Conservation (phyloP, 345 rosid species). For the Bretschneidera sinensis region DNA sequence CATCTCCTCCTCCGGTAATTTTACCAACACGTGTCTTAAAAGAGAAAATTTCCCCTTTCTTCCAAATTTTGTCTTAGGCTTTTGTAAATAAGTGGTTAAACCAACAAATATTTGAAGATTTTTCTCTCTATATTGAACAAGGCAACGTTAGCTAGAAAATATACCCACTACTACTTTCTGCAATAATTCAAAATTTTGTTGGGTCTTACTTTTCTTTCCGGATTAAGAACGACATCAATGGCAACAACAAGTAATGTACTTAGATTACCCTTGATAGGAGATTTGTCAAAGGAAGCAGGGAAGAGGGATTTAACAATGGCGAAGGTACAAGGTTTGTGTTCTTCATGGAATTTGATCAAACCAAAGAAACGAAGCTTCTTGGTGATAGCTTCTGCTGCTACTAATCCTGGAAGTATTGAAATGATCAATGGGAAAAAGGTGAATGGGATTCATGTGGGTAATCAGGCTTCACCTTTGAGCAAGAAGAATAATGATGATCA, state of each 20-base stretch:
- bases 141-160: conserved; percentile 3
- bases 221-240: conserved; percentile 17
- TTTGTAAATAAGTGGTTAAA: conserved; percentile 16
- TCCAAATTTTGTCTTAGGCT: not conserved
- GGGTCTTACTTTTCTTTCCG: too few relatives aligned
- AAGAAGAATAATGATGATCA: conserved; percentile 8
- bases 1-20: conserved; percentile 6
- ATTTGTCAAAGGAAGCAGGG: not conserved
- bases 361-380: not conserved
- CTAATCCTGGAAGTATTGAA: conserved; percentile 12
- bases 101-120: conserved; percentile 14
- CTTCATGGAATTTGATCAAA: conserved; percentile 1
- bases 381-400: conserved; percentile 12
- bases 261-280: not conserved
- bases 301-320: conserved; percentile 5
- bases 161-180: too few relatives aligned
- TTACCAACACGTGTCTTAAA: not conserved
- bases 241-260: conserved; percentile 12
- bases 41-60: not conserved
- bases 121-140: not conserved
- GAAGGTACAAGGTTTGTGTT: conserved; percentile 10
- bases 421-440: conserved; percentile 28
- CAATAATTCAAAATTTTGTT: too few relatives aligned
- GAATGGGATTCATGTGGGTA: conserved; percentile 20
- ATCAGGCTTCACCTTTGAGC: not conserved